Evolutionary conservation across 2,329 filamentous ascomycete species (phyloP).

Genomic region (Epichloe hybrida): DNA sequence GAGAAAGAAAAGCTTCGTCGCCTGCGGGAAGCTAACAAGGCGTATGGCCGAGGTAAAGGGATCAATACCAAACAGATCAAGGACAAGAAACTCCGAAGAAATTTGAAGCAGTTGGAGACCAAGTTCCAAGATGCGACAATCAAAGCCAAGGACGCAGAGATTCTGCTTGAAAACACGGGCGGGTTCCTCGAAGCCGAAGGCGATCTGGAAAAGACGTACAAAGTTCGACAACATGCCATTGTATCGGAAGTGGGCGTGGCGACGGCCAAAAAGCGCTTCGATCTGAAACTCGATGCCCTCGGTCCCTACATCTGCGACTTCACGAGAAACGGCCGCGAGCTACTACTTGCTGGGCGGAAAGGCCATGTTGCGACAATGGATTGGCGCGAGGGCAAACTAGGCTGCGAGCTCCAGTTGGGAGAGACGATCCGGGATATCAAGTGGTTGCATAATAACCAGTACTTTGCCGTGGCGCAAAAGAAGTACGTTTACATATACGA

Average conservation of each 20-base stretch:
- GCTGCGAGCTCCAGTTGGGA: constrained; percentile 78
- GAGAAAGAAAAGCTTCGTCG: constrained; percentile 39
- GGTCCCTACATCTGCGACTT: constrained; percentile 87
- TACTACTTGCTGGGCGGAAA: constrained; percentile 78
- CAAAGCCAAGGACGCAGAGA: constrained; percentile 88
- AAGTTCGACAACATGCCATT: constrained; percentile 82
- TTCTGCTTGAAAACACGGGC: constrained; percentile 71
- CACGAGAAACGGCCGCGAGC: constrained; percentile 72
- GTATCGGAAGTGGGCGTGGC: constrained; percentile 59
- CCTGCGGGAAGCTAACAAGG: constrained; percentile 50
- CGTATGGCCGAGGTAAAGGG: constrained; percentile 72
- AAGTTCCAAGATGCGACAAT: constrained; percentile 73
- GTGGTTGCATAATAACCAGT: constrained; percentile 91
- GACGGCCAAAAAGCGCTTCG: constrained; percentile 85
- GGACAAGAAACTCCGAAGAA: constrained; percentile 81
- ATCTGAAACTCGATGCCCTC: constrained; percentile 66
- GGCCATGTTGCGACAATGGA: constrained; percentile 95
- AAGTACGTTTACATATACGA: constrained; percentile 97
- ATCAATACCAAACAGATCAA: constrained; percentile 61
- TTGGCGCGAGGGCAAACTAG: constrained; percentile 83
- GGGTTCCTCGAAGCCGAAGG: constrained; percentile 83
- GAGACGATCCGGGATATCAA: constrained; percentile 83
- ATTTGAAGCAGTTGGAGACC: constrained; percentile 62
- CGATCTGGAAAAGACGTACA: constrained; percentile 84
- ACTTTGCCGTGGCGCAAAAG: constrained; percentile 91